Percentiles rank a stretch among this genome's conserved stretches.
These are phyloP conservation scores for Cyathus striatus DNA, from an alignment of 768 basidiomycete species.

Conservation along the genomic window DNA sequence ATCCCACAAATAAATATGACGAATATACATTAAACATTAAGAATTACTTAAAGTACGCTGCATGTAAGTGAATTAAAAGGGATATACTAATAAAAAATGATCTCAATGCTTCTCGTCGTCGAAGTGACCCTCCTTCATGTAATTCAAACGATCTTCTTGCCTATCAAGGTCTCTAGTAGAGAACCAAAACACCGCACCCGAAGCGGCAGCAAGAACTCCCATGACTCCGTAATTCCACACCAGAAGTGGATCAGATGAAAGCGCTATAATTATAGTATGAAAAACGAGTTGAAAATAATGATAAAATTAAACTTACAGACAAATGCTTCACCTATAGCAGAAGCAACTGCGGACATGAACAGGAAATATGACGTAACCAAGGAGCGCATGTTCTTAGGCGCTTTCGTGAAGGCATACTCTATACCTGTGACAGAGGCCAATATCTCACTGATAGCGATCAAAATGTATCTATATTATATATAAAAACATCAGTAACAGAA, in stretches of 20 bases:
- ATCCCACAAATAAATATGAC: too few species aligned
- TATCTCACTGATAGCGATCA: conserved; percentile 72
- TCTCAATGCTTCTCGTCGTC: neutral
- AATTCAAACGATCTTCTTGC: conserved; percentile 61
- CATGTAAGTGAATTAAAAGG: too few species aligned
- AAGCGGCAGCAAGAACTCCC: conserved; percentile 45
- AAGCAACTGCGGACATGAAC: conserved; percentile 52
- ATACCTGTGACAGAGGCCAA: conserved; percentile 78
- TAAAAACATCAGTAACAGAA: neutral
- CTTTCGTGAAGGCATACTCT: conserved; percentile 86
- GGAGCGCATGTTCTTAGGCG: conserved; percentile 85
- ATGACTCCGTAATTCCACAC: conserved; percentile 71
- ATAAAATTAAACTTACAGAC: conserved; percentile 48
- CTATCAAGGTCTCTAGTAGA: conserved; percentile 51
- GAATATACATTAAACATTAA: too few species aligned
- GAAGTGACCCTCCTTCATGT: conserved; percentile 34
- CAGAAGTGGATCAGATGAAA: conserved; percentile 66
- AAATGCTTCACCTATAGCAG: conserved; percentile 67
- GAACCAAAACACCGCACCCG: conserved; percentile 52
- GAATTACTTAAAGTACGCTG: too few species aligned
- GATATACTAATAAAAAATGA: conserved; percentile 4
- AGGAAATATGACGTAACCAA: conserved; percentile 73
- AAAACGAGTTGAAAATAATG: neutral
- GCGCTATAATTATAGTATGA: conserved; percentile 27
- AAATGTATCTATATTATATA: conserved; percentile 40